phyloP scores from a whole-genome alignment of 352 stramenopile genomes.

The Pythium vanterpoolii region DNA sequence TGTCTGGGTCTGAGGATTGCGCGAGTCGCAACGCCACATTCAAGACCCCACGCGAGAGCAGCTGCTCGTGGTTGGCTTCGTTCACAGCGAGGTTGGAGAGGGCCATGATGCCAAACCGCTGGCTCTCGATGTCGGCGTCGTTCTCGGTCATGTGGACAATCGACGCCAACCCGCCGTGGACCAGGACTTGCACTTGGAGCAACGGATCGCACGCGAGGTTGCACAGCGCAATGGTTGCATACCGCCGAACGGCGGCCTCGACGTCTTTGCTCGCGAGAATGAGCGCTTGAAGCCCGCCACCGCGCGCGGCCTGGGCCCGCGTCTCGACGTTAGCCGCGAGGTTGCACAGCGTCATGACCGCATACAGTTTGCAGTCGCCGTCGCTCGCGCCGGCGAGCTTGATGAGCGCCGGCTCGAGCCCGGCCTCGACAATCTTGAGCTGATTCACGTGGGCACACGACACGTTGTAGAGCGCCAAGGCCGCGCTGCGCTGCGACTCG shows the following conservation, averaged over 20 bases:
- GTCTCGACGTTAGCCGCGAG: slow-evolving; percentile 93
- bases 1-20: slow-evolving; percentile 72
- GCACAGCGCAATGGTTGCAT: slow-evolving; percentile 94
- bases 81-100: slow-evolving; percentile 94
- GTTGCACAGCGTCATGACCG: slow-evolving; percentile 95
- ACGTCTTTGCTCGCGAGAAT: slow-evolving; percentile 87
- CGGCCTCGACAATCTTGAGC: slow-evolving; percentile 82
- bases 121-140: slow-evolving; percentile 70
- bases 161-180: slow-evolving; percentile 89
- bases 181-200: slow-evolving; percentile 91
- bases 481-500: slow-evolving; percentile 89
- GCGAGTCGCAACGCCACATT: slow-evolving; percentile 75
- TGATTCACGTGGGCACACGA: slow-evolving; percentile 92
- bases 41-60: slow-evolving; percentile 88
- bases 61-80: slow-evolving; percentile 90
- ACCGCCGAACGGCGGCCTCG: slow-evolving; percentile 80
- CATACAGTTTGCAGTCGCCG: slow-evolving; percentile 92
- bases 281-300: slow-evolving; percentile 90
- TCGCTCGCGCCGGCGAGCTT: slow-evolving; percentile 80
- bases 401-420: slow-evolving; percentile 88
- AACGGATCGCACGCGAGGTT: slow-evolving; percentile 91
- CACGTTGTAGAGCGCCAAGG: slow-evolving; percentile 94
- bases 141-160: slow-evolving; percentile 80
- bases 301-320: slow-evolving; percentile 74
- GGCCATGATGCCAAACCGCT: slow-evolving; percentile 93